Base-by-base conservation (phyloP, 805 yeast genomes). In the Starmerella riodocensis region DNA sequence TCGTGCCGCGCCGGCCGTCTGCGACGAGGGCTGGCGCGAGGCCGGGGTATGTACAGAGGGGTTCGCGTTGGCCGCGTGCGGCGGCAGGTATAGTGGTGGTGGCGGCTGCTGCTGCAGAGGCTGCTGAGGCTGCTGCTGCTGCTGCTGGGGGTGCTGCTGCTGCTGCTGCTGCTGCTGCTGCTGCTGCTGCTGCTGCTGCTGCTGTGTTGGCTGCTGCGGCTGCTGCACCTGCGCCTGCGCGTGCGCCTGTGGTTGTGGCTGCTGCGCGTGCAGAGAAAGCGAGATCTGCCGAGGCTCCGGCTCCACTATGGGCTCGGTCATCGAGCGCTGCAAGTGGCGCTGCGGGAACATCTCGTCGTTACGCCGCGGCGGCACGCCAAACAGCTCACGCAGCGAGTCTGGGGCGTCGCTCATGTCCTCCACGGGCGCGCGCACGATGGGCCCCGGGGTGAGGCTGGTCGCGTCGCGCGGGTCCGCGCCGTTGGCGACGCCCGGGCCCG, bases 301-400 rank as follows among this genome's bases (percentile, higher is more conserved):
- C 28, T 12, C 14, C 5, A 21, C 4, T 11, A 9, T 14, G 18
- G 31, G 8, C 17, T 32, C 36, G 5, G 40, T 37, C 31, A 37
- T 37, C 14, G 29, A 6, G 11, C 37, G 20, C 17, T 25, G 42
- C 36, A 32, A 39, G 29, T 47, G 56, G 12, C 31, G 17, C 26
- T 12, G 26, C 18, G 31, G 17, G 17, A 14, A 14, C 17, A 51
- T 29, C 1, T 40, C 55, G 5, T 53, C 54, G 6, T 54, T 60
- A 19, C 58, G 65, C 9, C 54, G 25, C 20, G 46, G 42, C 2
- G 50, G 60, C 21, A 72, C 75, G 48, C 78, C 84, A 54, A 83
- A 83, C 21, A 84, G 58, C 54, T 75, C 74, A 42, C 77, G 59
- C 24, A 84, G 61, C 2, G 91, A 78, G 54, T 73, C 75, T 1